Conservation (phyloP, 495 filamentous ascomycete genomes). For the Oidiodendron maius region DNA sequence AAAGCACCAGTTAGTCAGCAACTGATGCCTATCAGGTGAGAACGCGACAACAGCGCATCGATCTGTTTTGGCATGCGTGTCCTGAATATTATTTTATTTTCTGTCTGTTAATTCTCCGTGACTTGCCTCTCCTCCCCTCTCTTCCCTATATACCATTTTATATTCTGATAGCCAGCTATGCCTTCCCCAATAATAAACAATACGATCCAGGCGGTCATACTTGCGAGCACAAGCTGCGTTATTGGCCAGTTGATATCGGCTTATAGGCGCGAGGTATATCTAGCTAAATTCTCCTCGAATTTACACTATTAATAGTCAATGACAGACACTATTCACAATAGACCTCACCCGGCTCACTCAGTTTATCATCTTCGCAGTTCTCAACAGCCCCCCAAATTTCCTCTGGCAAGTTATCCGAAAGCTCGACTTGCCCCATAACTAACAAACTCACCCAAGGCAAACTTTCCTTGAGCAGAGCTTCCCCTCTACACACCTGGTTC, state of each 20-base stretch:
- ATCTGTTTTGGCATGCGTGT: too few species aligned
- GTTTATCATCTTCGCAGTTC: slow-evolving; percentile 68
- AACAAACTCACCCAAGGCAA: slow-evolving; percentile 30
- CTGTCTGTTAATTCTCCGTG: too few species aligned
- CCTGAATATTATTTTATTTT: too few species aligned
- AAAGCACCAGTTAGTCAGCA: too few species aligned
- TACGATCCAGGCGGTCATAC: slow-evolving; percentile 63
- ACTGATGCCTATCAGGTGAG: too few species aligned
- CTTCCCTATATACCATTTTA: slow-evolving; percentile 4
- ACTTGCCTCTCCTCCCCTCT: background rate
- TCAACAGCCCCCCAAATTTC: slow-evolving; percentile 82
- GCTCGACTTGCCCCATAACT: too few species aligned
- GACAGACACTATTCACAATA: slow-evolving; percentile 46
- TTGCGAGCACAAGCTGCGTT: slow-evolving; percentile 73
- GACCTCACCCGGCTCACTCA: slow-evolving; percentile 63
- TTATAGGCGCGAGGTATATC: slow-evolving; percentile 55
- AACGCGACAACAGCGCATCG: too few species aligned
- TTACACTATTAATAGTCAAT: slow-evolving; percentile 6
- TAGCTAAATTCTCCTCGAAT: background rate
- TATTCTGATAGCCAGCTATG: too few species aligned
- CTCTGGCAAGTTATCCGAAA: too few species aligned
- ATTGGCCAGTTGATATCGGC: slow-evolving; percentile 74
- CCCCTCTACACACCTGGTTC: slow-evolving; percentile 33
- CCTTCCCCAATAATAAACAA: slow-evolving; percentile 54
- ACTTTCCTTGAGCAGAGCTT: slow-evolving; percentile 45